Conservation (phyloP, 2,329 filamentous ascomycete genomes). For the Ophiostoma montium region DNA sequence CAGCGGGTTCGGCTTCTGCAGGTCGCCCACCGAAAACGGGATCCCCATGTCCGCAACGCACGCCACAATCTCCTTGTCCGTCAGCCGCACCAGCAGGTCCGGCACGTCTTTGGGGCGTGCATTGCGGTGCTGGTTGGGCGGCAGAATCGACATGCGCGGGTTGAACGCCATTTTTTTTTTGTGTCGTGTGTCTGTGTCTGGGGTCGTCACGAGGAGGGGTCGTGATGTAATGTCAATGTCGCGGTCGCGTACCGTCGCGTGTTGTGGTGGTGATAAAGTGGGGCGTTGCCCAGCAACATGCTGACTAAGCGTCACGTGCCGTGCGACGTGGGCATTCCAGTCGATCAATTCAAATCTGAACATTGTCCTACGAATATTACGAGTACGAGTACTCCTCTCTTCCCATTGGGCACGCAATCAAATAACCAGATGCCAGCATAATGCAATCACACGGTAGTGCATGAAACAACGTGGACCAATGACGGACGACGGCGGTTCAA, state of each 20-base stretch:
- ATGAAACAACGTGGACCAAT: too few species aligned
- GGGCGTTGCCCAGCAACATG: neutral
- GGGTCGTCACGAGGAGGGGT: neutral
- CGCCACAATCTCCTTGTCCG: slow-evolving; percentile 73
- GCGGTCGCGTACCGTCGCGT: neutral
- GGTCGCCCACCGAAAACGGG: slow-evolving; percentile 69
- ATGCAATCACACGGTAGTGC: too few species aligned
- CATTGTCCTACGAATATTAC: too few species aligned
- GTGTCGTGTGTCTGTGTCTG: neutral
- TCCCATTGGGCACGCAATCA: too few species aligned
- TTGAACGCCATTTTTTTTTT: slow-evolving; percentile 38
- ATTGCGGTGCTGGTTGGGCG: slow-evolving; percentile 33
- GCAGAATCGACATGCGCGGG: slow-evolving; percentile 46
- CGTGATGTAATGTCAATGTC: neutral
- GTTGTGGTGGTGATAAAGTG: neutral
- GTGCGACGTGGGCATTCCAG: too few species aligned
- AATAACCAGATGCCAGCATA: too few species aligned
- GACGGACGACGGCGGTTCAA: too few species aligned
- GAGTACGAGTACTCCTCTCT: too few species aligned
- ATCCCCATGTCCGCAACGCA: slow-evolving; percentile 97
- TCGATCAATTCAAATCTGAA: too few species aligned
- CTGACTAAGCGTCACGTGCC: too few species aligned
- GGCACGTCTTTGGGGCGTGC: slow-evolving; percentile 45
- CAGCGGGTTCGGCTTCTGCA: slow-evolving; percentile 85
- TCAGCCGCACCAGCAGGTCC: slow-evolving; percentile 45